These are phyloP conservation scores for Penicillium paneum DNA, from an alignment of 2,329 filamentous ascomycete genomes.

Conservation along the genomic window DNA sequence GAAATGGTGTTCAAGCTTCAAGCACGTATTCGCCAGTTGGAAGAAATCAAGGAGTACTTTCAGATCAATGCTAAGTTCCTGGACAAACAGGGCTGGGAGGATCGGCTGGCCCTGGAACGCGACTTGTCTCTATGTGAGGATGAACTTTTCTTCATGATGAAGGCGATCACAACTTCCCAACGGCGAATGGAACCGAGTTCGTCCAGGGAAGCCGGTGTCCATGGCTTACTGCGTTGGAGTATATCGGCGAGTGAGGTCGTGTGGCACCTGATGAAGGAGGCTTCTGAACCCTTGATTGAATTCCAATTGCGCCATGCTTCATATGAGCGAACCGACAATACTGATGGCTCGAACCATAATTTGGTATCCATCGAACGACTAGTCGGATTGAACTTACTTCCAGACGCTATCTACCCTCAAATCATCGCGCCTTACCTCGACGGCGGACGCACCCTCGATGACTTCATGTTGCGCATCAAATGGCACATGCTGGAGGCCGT, in stretches of 20 bases:
- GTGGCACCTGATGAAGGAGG: constrained; percentile 90
- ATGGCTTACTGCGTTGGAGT: constrained; percentile 82
- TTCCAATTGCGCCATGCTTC: constrained; percentile 86
- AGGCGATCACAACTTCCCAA: constrained; percentile 95
- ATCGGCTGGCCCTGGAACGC: constrained; percentile 80
- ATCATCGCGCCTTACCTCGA: constrained; percentile 91
- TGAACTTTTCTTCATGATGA: constrained; percentile 99
- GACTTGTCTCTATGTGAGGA: constrained; percentile 89
- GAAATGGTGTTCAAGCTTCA: constrained; percentile 90
- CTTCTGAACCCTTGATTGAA: constrained; percentile 83
- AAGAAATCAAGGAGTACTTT: constrained; percentile 96
- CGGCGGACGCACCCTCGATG: constrained; percentile 55
- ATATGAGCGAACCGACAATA: constrained; percentile 94
- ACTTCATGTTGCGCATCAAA: constrained; percentile 88
- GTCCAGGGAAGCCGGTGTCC: constrained; percentile 73
- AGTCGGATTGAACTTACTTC: constrained; percentile 82
- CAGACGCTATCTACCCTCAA: constrained; percentile 88
- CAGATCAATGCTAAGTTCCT: constrained; percentile 85
- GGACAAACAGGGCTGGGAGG: constrained; percentile 86
- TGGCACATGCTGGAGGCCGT: constrained; percentile 99
- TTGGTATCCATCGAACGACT: constrained; percentile 83
- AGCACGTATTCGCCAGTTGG: constrained; percentile 85
- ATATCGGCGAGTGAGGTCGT: constrained; percentile 94
- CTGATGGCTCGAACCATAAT: constrained; percentile 94
- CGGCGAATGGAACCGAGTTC: constrained; percentile 67